phyloP scores from a whole-genome alignment of 2,329 filamentous ascomycete genomes.

The Fonsecaea erecta region DNA sequence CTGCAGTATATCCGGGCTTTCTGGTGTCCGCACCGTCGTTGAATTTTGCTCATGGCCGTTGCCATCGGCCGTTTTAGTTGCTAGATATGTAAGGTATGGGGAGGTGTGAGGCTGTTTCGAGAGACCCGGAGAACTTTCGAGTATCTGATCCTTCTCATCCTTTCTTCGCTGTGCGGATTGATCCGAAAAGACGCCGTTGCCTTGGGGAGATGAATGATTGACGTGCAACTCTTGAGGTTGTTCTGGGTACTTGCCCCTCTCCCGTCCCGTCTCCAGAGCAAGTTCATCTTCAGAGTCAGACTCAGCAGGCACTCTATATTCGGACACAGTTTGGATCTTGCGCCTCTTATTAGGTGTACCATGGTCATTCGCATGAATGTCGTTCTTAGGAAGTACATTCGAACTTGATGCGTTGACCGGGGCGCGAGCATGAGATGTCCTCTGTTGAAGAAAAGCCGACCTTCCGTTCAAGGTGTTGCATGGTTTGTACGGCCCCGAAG shows the following conservation, averaged over 20 bases:
- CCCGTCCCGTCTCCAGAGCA: constrained; percentile 10
- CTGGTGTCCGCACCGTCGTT: not conserved
- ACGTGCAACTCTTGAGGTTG: not conserved
- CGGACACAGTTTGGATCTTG: constrained; percentile 13
- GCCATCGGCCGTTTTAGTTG: not conserved
- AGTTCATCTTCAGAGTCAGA: constrained; percentile 31
- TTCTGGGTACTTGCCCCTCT: not conserved
- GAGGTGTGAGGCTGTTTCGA: constrained; percentile 3
- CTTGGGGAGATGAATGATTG: constrained; percentile 10
- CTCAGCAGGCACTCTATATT: not conserved
- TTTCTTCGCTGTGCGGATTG: constrained; percentile 23
- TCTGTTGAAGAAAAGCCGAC: constrained; percentile 12
- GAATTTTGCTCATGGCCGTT: not conserved
- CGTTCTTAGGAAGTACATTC: not conserved
- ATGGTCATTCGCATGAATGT: constrained; percentile 20
- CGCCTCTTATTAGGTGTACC: constrained; percentile 26
- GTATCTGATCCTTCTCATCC: constrained; percentile 21
- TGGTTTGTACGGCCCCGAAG: constrained; percentile 8
- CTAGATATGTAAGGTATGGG: constrained; percentile 16
- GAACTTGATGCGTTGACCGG: not conserved
- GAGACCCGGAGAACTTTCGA: constrained; percentile 19
- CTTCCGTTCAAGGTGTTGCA: constrained; percentile 16
- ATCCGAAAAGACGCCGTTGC: constrained; percentile 28
- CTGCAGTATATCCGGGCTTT: constrained; percentile 32
- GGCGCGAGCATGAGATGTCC: constrained; percentile 4